phyloP scores from a whole-genome alignment of 106 monocot genomes.

The Dendrobium nobile region DNA sequence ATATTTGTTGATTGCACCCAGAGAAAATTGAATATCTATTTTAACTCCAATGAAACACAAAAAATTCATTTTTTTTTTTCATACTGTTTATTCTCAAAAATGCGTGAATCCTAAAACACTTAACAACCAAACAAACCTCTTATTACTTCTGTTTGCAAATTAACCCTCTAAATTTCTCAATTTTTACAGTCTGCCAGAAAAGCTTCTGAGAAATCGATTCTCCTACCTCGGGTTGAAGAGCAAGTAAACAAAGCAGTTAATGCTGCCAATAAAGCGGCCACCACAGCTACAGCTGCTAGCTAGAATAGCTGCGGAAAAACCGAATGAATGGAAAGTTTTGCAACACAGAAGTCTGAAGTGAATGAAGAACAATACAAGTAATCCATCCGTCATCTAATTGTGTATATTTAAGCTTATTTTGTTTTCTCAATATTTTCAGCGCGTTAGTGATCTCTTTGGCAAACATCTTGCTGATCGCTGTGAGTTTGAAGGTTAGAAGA shows the following conservation, averaged over 20 bases:
- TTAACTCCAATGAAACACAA: too few species aligned
- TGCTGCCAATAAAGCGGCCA: conserved; percentile 43
- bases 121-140: too few species aligned
- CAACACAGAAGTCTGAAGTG: conserved; percentile 8
- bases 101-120: too few species aligned
- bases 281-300: conserved; percentile 39
- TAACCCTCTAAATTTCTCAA: background rate
- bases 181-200: conserved; percentile 28
- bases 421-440: background rate
- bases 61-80: too few species aligned
- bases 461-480: conserved; percentile 3
- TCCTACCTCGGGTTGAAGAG: conserved; percentile 35
- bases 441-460: conserved; percentile 1
- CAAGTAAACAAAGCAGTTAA: conserved; percentile 34
- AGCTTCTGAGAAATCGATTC: conserved; percentile 27
- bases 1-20: too few species aligned
- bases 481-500: background rate
- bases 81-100: too few species aligned
- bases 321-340: conserved; percentile 24
- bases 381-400: conserved; percentile 2
- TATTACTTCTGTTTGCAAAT: background rate
- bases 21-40: too few species aligned
- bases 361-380: background rate
- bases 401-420: background rate
- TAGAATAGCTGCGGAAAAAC: conserved; percentile 50